Evolutionary conservation across 192 early-diverging fungal genomes (phyloP), one percentile per base, ranked within the genome.

Genomic region (Endogone sp.): DNA sequence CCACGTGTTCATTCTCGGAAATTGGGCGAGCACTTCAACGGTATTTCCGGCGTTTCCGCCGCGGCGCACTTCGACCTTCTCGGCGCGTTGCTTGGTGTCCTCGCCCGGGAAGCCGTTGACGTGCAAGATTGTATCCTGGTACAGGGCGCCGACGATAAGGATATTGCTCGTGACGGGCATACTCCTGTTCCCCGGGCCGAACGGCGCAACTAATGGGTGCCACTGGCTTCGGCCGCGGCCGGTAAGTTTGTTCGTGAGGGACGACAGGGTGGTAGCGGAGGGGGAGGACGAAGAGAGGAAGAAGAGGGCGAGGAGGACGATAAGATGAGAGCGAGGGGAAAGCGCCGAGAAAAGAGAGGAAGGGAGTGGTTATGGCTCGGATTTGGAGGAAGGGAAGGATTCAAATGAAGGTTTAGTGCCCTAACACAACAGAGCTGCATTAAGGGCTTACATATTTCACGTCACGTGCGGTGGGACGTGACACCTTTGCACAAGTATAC

Each of bases 1-100:
- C 72, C 71, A 79, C 60, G 79, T 66, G 26, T 74, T 66, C 4
- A 70, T 59, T 2, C 58, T 44, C 3, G 80, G 78, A 37, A 82
- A 80, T 60, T 90, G 88, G 29, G 78, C 73, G 11, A 90, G 70
- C 4, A 88, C 79, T 28, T 78, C 75, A 21, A 85, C 77, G 6
- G 84, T 82, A 56, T 90, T 90, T 28, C 79, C 78, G 25, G 79
- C 76, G 56, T 90, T 90, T 21, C 89, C 89, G 27, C 89, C 89
- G 23, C 85, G 78, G n/a, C 89, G 77, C 58, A 83, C 77, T 59
- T 90, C 85, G n/a, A 86, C 78, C 29, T 68, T 11, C 29, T 81
- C 67, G 29, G 87, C 85, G n/a, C 85, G 59, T 21, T 81, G 68
- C 70, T 90, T 90, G 8, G 79, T 73, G 60, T 89, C 89, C 71